Evolutionary conservation across 2,329 filamentous ascomycete species (phyloP).

Genomic region (Ophiostoma novo-ulmi): DNA sequence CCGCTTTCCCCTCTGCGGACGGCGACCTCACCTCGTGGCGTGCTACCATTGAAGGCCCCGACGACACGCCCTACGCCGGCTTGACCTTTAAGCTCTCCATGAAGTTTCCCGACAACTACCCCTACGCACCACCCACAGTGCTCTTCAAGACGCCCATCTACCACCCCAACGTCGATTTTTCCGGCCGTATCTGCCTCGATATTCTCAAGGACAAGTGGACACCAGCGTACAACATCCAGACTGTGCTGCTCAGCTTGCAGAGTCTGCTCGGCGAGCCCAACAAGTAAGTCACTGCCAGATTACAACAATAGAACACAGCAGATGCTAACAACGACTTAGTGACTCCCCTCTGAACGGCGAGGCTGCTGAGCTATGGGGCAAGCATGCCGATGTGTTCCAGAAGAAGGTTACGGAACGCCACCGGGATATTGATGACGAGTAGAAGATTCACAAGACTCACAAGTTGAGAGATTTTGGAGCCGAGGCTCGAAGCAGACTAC

Average conservation of each 20-base stretch:
- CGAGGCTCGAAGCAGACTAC: neutral
- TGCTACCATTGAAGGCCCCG: slow-evolving; percentile 86
- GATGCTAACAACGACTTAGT: slow-evolving; percentile 45
- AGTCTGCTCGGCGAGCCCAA: slow-evolving; percentile 95
- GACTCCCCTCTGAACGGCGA: slow-evolving; percentile 93
- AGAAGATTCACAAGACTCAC: neutral
- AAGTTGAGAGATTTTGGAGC: neutral
- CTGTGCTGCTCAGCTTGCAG: slow-evolving; percentile 86
- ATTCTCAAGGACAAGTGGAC: slow-evolving; percentile 99
- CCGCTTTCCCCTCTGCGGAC: slow-evolving; percentile 86
- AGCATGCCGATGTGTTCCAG: slow-evolving; percentile 81
- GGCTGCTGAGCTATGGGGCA: slow-evolving; percentile 93
- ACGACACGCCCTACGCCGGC: slow-evolving; percentile 83
- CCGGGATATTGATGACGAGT: slow-evolving; percentile 61
- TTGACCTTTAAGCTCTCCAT: slow-evolving; percentile 91
- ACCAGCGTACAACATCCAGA: slow-evolving; percentile 93
- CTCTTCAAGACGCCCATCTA: slow-evolving; percentile 99
- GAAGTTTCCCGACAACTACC: slow-evolving; percentile 86
- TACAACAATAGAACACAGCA: neutral
- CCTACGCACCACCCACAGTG: slow-evolving; percentile 83
- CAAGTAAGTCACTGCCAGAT: slow-evolving; percentile 57
- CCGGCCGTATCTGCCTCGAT: slow-evolving; percentile 91
- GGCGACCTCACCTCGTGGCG: slow-evolving; percentile 90
- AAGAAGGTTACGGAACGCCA: slow-evolving; percentile 61
- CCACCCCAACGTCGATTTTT: slow-evolving; percentile 98